Evolutionary conservation across 2,329 filamentous ascomycete species (phyloP).

Genomic region (Monosporascus cannonballus): DNA sequence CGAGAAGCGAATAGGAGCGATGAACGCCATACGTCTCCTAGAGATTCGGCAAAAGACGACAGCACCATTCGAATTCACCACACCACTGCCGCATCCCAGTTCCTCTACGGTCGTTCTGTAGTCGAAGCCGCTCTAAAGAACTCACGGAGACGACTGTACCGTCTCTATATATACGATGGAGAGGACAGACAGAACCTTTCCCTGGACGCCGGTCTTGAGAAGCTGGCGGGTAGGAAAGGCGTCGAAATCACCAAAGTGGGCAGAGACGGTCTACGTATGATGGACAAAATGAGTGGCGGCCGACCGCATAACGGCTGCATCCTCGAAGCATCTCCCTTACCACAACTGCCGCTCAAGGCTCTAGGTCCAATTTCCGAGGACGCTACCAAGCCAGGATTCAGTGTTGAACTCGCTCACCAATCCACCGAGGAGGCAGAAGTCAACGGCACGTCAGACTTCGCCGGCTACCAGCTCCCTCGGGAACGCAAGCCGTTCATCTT

Average conservation of each 20-base stretch:
- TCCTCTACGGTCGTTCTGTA: slow-evolving; percentile 78
- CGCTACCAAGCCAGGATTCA: slow-evolving; percentile 44
- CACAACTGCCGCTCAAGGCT: slow-evolving; percentile 59
- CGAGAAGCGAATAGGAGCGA: not conserved
- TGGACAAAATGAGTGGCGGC: slow-evolving; percentile 78
- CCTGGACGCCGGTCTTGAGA: slow-evolving; percentile 37
- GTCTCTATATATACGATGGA: slow-evolving; percentile 68
- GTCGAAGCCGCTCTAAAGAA: slow-evolving; percentile 71
- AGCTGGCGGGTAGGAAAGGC: slow-evolving; percentile 40
- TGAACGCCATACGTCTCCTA: slow-evolving; percentile 5
- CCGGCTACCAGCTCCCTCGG: slow-evolving; percentile 29
- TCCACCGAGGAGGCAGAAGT: slow-evolving; percentile 66
- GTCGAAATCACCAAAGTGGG: slow-evolving; percentile 53
- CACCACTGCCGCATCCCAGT: slow-evolving; percentile 83
- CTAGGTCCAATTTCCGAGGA: slow-evolving; percentile 46
- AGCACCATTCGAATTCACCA: slow-evolving; percentile 38
- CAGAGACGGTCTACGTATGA: slow-evolving; percentile 55
- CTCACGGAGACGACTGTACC: slow-evolving; percentile 69
- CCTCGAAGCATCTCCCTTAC: slow-evolving; percentile 79
- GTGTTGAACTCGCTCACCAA: slow-evolving; percentile 58
- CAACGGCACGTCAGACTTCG: slow-evolving; percentile 60
- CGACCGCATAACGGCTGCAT: slow-evolving; percentile 88
- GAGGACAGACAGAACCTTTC: slow-evolving; percentile 45
- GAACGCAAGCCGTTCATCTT: slow-evolving; percentile 64
- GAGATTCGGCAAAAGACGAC: slow-evolving; percentile 12